Base-by-base conservation (phyloP, 768 basidiomycete genomes). In the Dendrothele bispora region DNA sequence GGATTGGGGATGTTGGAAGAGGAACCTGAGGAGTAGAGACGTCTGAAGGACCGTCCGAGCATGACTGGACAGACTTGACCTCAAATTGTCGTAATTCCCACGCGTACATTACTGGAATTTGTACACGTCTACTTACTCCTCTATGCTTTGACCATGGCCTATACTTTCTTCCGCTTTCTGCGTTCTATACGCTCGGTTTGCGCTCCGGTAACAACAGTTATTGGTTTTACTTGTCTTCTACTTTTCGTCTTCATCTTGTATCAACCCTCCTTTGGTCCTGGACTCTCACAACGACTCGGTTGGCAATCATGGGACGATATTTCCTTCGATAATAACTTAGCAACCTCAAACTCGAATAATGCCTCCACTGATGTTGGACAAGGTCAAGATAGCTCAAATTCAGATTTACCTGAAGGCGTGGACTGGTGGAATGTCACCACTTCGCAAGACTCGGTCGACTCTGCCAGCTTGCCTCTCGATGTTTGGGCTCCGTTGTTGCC, bases 291-390 rank as follows among this genome's bases (percentile, higher is more conserved):
- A 58, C 76, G 79, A 37, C 70, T 97, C 17, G 91, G 91, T 24
- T 95, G 92, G 92, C 92, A 95, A 58, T 77, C 86, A 6, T 95
- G 90, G 90, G 92, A 89, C 36, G 59, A 78, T 3, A 73, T 93
- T 1, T 63, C 67, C 2, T 61, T 75, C 21, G 41, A 32, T 28
- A n/a, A 17, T 18, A 30, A 17, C 24, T 25, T 26, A 18, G 39
- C 29, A 14, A 25, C 43, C 17, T 37, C 49, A 21, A 45, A 28
- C 21, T 22, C 34, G 4, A 30, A 20, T 38, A 39, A 12, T 25
- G 15, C 22, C n/a, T n/a, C n/a, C n/a, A n/a, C n/a, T n/a, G n/a
- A n/a, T n/a, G n/a, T n/a, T n/a, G n/a, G n/a, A n/a, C 37, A 38
- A 28, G 38, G 3, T 21, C 35, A 7, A 56, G 59, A 53, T 56